Evolutionary conservation across 768 basidiomycete genomes (phyloP).

Genomic region (Boletus pseudopeckii): DNA sequence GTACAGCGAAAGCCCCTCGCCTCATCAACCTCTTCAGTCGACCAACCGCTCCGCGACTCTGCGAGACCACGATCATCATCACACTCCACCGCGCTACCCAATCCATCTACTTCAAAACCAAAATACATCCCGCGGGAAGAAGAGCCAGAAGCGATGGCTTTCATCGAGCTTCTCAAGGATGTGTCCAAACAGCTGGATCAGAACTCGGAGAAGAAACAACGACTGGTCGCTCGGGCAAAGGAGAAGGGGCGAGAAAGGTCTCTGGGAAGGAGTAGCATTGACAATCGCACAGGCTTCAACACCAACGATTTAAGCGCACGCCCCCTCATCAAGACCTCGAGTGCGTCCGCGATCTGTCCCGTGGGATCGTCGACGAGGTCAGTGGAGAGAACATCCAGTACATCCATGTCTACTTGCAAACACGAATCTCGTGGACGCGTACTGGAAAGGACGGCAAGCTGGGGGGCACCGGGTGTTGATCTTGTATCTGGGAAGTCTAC

Average conservation of each 20-base stretch:
- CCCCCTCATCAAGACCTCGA: constrained; percentile 16
- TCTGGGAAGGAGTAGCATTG: not conserved
- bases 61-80: constrained; percentile 19
- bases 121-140: constrained; percentile 10
- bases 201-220: constrained; percentile 28
- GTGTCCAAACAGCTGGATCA: constrained; percentile 21
- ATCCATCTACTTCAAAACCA: not conserved
- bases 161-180: constrained; percentile 26
- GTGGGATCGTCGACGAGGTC: not conserved
- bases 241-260: constrained; percentile 10
- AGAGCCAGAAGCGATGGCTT: constrained; percentile 22
- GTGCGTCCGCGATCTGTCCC: constrained; percentile 10
- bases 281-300: not conserved
- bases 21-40: constrained; percentile 18
- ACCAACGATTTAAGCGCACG: not conserved
- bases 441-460: constrained; percentile 6
- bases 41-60: constrained; percentile 8
- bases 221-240: constrained; percentile 6
- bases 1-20: constrained; percentile 17
- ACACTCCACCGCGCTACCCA: constrained; percentile 4
- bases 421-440: not conserved
- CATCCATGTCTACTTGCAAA: not conserved
- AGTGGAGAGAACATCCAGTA: not conserved
- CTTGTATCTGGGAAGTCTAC: constrained; percentile 9
- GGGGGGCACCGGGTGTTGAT: not conserved